phyloP scores from a whole-genome alignment of 805 yeast genomes.

The Metschnikowia hibisci region DNA sequence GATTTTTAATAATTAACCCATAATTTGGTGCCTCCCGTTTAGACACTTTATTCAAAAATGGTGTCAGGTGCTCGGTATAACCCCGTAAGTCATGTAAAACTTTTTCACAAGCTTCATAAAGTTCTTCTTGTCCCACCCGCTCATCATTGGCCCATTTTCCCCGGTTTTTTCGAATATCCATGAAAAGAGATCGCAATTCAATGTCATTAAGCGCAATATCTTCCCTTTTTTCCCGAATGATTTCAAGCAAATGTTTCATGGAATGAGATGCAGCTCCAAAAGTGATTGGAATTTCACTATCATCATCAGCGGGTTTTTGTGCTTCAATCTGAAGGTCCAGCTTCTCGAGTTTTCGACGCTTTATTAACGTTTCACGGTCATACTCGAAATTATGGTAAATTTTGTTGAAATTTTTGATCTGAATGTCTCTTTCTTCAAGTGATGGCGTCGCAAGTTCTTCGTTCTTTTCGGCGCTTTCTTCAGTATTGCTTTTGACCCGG shows the following conservation, averaged over 20 bases:
- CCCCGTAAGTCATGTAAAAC: conserved; percentile 87
- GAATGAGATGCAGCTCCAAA: conserved; percentile 39
- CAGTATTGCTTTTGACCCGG: conserved; percentile 6
- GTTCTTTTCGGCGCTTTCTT: conserved; percentile 9
- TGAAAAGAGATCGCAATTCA: conserved; percentile 77
- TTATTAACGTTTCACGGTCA: conserved; percentile 70
- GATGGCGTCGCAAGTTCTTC: conserved; percentile 13
- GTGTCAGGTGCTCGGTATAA: conserved; percentile 94
- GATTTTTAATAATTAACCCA: conserved; percentile 80
- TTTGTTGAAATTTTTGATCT: conserved; percentile 63
- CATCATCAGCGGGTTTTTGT: conserved; percentile 13
- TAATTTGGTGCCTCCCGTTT: conserved; percentile 98
- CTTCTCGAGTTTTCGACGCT: conserved; percentile 73
- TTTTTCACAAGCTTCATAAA: conserved; percentile 95
- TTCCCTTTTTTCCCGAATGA: conserved; percentile 79
- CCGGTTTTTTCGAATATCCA: conserved; percentile 91
- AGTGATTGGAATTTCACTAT: conserved; percentile 26
- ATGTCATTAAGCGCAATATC: conserved; percentile 68
- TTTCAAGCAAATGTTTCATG: conserved; percentile 71
- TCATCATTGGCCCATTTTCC: conserved; percentile 98
- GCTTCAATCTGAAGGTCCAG: conserved; percentile 67
- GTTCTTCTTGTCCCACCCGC: conserved; percentile 92
- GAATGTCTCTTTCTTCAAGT: conserved; percentile 38
- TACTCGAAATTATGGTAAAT: conserved; percentile 74
- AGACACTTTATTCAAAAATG: conserved; percentile 91